A percentile compares a stretch with the other conserved stretches of the same genome.
Evolutionary conservation across 768 basidiomycete species (phyloP).

Genomic region (Floccularia luteovirens): DNA sequence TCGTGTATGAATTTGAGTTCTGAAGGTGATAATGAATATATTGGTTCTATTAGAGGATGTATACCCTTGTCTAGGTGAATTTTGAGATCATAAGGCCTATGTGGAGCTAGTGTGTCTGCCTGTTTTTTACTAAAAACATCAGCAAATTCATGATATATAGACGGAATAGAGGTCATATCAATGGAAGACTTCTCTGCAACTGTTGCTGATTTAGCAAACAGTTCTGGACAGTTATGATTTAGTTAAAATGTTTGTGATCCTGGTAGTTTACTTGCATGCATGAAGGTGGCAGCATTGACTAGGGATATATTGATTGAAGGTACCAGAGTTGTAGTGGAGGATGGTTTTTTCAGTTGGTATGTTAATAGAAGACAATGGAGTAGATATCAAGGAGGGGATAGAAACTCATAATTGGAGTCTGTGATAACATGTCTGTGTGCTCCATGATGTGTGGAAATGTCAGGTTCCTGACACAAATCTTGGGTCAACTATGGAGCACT

Average conservation of each 20-base stretch:
- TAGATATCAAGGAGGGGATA: too few relatives aligned
- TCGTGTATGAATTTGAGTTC: neutral
- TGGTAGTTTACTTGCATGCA: slow-evolving; percentile 3
- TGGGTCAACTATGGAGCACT: too few relatives aligned
- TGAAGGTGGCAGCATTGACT: slow-evolving; percentile 3
- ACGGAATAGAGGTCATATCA: neutral
- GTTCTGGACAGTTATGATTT: neutral
- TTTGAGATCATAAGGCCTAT: slow-evolving; percentile 6
- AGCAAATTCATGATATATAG: neutral
- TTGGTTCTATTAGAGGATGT: neutral
- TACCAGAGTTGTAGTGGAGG: too few relatives aligned
- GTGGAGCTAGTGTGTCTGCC: slow-evolving; percentile 4
- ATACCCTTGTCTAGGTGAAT: neutral
- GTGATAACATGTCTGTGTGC: too few relatives aligned
- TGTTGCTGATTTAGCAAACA: neutral
- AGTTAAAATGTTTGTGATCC: slow-evolving; percentile 2
- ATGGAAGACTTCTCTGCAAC: too few relatives aligned
- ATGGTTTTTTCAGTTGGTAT: too few relatives aligned
- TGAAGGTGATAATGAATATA: too few relatives aligned
- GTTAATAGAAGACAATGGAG: too few relatives aligned
- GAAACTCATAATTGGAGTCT: too few relatives aligned
- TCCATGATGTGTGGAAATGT: too few relatives aligned
- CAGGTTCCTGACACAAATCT: too few relatives aligned
- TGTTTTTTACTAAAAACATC: slow-evolving; percentile 1
- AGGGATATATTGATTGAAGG: slow-evolving; percentile 3